phyloP scores from a whole-genome alignment of 2,329 filamentous ascomycete species.

The Verticillium isaacii region DNA sequence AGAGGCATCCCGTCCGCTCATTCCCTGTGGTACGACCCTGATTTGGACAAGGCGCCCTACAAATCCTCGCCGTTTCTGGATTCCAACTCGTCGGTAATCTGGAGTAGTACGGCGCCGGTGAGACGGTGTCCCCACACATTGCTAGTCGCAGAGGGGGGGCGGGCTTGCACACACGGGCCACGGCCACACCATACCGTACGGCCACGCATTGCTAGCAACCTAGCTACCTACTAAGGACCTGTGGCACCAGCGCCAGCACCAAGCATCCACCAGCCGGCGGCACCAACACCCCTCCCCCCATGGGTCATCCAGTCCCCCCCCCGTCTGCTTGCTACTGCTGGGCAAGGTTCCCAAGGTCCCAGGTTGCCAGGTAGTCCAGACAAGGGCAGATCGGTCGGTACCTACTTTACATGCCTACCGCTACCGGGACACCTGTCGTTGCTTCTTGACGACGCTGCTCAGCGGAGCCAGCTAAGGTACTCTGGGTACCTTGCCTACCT shows the following conservation, averaged over 20 bases:
- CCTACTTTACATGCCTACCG: neutral
- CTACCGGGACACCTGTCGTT: neutral
- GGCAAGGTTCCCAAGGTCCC: neutral
- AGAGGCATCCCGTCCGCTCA: neutral
- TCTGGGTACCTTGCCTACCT: neutral
- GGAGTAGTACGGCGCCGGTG: slow-evolving; percentile 11
- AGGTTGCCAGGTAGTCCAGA: neutral
- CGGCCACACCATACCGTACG: neutral
- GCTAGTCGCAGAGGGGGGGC: neutral
- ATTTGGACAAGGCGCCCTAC: neutral
- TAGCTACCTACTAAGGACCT: neutral
- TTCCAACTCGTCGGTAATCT: slow-evolving; percentile 18
- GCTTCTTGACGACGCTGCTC: neutral
- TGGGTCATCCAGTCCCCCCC: neutral
- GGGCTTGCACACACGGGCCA: too few relatives aligned
- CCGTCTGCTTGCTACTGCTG: neutral
- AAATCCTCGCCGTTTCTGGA: slow-evolving; percentile 5
- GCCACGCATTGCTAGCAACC: neutral
- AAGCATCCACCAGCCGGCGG: neutral
- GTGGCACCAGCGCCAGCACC: slow-evolving; percentile 1
- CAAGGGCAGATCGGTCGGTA: neutral
- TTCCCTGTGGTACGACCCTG: neutral
- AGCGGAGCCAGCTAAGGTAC: neutral
- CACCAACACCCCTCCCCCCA: slow-evolving; percentile 2
- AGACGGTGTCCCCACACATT: neutral